phyloP scores from a whole-genome alignment of 1,284 basidiomycete species.

The Irpex sp. region DNA sequence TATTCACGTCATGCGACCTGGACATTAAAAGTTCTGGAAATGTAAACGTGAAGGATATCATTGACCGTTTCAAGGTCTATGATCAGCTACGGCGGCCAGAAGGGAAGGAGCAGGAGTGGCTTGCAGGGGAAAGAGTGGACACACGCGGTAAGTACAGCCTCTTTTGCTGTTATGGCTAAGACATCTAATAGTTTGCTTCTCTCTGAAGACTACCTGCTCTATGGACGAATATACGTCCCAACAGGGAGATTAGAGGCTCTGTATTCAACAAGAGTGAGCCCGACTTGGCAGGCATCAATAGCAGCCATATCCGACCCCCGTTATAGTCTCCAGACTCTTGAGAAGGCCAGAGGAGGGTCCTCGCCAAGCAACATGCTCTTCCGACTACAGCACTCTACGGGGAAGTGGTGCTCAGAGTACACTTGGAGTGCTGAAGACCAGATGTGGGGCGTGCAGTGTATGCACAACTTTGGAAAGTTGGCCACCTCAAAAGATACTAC shows the following conservation, averaged over 20 bases:
- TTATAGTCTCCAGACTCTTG: slow-evolving; percentile 40
- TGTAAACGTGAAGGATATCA: slow-evolving; percentile 84
- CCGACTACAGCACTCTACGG: slow-evolving; percentile 88
- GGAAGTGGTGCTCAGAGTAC: slow-evolving; percentile 92
- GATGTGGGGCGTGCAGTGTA: slow-evolving; percentile 87
- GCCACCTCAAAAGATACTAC: slow-evolving; percentile 25
- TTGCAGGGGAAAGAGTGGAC: slow-evolving; percentile 74
- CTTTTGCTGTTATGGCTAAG: too few species aligned
- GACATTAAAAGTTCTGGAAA: slow-evolving; percentile 67
- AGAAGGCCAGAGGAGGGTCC: slow-evolving; percentile 32
- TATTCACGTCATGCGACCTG: slow-evolving; percentile 84
- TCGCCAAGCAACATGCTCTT: slow-evolving; percentile 78
- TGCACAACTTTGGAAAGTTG: slow-evolving; percentile 88
- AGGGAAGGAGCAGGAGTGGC: slow-evolving; percentile 74
- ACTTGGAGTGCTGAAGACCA: slow-evolving; percentile 92
- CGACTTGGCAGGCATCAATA: slow-evolving; percentile 68
- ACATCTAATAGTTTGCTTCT: background rate
- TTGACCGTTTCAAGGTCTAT: slow-evolving; percentile 82
- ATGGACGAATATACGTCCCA: slow-evolving; percentile 90
- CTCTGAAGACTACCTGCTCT: slow-evolving; percentile 79
- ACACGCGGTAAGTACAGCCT: slow-evolving; percentile 53
- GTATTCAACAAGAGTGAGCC: slow-evolving; percentile 76
- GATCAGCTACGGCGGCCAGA: slow-evolving; percentile 75
- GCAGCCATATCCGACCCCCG: slow-evolving; percentile 76
- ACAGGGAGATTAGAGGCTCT: slow-evolving; percentile 86